phyloP scores from a whole-genome alignment of 1,284 basidiomycete species.

The Apiotrichum mycotoxinovorans region DNA sequence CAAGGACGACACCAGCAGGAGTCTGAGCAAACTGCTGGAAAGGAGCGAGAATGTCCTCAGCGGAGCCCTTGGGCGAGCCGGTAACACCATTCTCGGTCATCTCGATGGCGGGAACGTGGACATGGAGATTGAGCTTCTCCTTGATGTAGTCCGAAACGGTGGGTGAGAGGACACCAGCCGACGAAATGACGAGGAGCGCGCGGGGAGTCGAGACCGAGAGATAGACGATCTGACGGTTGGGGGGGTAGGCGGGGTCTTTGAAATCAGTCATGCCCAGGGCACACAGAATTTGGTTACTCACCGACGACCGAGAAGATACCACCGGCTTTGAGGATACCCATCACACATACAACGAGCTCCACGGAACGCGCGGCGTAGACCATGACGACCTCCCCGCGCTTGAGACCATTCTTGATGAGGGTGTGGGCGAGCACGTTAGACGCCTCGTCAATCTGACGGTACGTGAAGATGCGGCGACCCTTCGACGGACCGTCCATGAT shows the following conservation, averaged over 20 bases:
- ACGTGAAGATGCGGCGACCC: constrained; percentile 64
- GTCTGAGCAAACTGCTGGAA: constrained; percentile 51
- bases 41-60: constrained; percentile 48
- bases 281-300: constrained; percentile 46
- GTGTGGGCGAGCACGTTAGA: constrained; percentile 90
- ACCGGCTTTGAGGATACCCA: constrained; percentile 95
- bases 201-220: constrained; percentile 89
- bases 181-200: constrained; percentile 87
- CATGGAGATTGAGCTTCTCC: constrained; percentile 77
- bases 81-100: constrained; percentile 64
- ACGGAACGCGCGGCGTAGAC: constrained; percentile 97
- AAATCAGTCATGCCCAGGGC: not conserved
- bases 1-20: constrained; percentile 71
- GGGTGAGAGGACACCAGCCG: constrained; percentile 77
- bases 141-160: constrained; percentile 81
- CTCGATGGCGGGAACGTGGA: constrained; percentile 87
- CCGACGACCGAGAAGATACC: constrained; percentile 98
- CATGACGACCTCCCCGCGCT: constrained; percentile 96
- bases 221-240: constrained; percentile 92
- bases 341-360: constrained; percentile 93
- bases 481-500: constrained; percentile 46
- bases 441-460: constrained; percentile 75
- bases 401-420: constrained; percentile 75
- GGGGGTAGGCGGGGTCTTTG: constrained; percentile 92
- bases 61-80: constrained; percentile 57